Conservation (phyloP, 176 grass and related monocot species). For the barley (Hordeum vulgare) region DNA sequence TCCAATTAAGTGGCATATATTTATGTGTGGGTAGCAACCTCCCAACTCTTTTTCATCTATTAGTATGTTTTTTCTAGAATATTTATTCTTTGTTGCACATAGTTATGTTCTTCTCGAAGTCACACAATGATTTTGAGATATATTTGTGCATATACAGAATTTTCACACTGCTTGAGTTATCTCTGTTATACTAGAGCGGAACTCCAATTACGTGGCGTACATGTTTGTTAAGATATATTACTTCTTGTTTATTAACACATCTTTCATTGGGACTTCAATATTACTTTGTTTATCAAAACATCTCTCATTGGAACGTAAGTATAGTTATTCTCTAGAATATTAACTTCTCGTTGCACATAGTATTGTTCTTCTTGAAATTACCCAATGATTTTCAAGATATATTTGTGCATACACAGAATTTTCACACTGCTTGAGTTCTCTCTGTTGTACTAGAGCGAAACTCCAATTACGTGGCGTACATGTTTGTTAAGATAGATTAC, state of each 20-base stretch:
- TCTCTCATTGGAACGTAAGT: neutral
- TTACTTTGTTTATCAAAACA: neutral
- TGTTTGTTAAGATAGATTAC: neutral
- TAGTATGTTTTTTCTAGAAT: neutral
- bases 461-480: neutral
- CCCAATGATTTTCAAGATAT: constrained; percentile 22
- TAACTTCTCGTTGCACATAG: constrained; percentile 28
- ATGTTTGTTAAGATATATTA: neutral
- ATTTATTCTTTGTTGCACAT: constrained; percentile 24
- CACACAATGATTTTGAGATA: constrained; percentile 19
- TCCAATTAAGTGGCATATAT: constrained; percentile 1
- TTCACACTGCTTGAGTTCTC: constrained; percentile 38
- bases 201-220: constrained; percentile 36
- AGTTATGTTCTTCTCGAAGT: constrained; percentile 26
- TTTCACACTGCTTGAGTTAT: constrained; percentile 52
- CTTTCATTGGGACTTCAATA: neutral
- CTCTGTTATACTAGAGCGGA: constrained; percentile 28
- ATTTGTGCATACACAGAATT: constrained; percentile 32
- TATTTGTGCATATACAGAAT: constrained; percentile 38
- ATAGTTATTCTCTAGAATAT: neutral
- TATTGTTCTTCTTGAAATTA: constrained; percentile 24
- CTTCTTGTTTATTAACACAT: neutral
- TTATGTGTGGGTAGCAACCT: neutral
- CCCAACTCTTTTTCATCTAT: neutral
- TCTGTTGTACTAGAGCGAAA: neutral